Conservation (phyloP, 768 basidiomycete species). For the Mycena epipterygia region DNA sequence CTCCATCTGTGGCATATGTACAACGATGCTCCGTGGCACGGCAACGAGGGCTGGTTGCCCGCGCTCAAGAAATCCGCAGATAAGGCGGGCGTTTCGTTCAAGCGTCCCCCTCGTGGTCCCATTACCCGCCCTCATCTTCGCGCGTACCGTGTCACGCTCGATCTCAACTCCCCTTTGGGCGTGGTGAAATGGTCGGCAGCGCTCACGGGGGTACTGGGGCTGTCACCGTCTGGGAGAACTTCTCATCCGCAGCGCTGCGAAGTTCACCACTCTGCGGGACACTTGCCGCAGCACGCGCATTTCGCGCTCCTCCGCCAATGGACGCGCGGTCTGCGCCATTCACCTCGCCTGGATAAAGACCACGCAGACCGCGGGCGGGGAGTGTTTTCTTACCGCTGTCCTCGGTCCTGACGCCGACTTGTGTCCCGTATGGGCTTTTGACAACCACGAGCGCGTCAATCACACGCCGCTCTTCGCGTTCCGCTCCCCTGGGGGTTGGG, state of each 20-base stretch:
- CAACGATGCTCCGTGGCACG: slow-evolving; percentile 1
- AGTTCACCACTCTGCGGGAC: not conserved
- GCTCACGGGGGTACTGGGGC: not conserved
- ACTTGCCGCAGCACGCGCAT: not conserved
- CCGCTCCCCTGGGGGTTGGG: not conserved
- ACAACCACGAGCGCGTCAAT: not conserved
- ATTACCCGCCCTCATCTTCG: not conserved
- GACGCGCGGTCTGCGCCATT: not conserved
- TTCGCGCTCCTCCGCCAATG: not conserved
- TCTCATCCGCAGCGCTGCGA: not conserved
- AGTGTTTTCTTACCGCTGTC: not conserved
- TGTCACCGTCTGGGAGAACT: not conserved
- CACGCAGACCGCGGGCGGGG: not conserved
- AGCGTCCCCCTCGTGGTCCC: not conserved
- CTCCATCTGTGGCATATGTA: not conserved
- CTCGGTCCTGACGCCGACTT: not conserved
- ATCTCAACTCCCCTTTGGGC: not conserved
- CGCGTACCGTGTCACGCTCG: not conserved
- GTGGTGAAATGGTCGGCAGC: not conserved
- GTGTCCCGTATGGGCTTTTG: not conserved
- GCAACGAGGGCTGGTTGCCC: not conserved
- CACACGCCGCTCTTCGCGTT: slow-evolving; percentile 4
- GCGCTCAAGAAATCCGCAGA: not conserved
- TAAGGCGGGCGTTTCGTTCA: slow-evolving; percentile 2
- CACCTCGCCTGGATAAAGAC: slow-evolving; percentile 1